Percentiles rank a stretch among this genome's conserved stretches.
Conservation (phyloP, 257 asterid species). For the Penstemon newberryi region DNA sequence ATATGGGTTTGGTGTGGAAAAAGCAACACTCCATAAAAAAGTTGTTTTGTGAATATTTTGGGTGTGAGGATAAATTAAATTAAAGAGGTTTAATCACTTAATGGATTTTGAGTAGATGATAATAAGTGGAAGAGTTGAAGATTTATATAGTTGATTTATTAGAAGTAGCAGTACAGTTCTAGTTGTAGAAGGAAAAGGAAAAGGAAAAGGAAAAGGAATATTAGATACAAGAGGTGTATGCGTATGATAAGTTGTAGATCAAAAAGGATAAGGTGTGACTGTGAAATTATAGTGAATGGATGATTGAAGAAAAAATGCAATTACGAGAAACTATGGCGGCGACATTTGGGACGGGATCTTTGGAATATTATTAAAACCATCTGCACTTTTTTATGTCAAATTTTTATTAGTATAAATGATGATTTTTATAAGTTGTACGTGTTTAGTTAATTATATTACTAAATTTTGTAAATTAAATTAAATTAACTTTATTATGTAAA, state of each 20-base stretch:
- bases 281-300: background rate
- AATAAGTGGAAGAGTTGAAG: background rate
- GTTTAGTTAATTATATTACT: too few species aligned
- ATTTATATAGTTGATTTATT: background rate
- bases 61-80: constrained; percentile 31
- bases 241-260: background rate
- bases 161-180: background rate
- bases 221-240: background rate
- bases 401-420: too few species aligned
- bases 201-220: too few species aligned
- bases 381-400: too few species aligned
- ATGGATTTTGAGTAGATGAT: background rate
- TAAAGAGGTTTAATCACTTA: background rate
- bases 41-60: background rate
- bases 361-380: background rate
- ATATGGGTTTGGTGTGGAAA: constrained; percentile 31
- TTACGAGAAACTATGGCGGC: background rate
- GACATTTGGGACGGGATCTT: constrained; percentile 2
- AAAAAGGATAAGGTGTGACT: constrained; percentile 30
- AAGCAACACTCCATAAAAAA: constrained; percentile 62
- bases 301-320: constrained; percentile 20
- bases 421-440: too few species aligned
- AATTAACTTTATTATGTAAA: too few species aligned
- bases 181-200: background rate
- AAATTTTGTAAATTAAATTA: too few species aligned